A percentile compares a stretch with the other conserved stretches of the same genome.
These are phyloP conservation scores for Cyclotella atomus DNA, from an alignment of 108 stramenopile species.

Conservation along the genomic window DNA sequence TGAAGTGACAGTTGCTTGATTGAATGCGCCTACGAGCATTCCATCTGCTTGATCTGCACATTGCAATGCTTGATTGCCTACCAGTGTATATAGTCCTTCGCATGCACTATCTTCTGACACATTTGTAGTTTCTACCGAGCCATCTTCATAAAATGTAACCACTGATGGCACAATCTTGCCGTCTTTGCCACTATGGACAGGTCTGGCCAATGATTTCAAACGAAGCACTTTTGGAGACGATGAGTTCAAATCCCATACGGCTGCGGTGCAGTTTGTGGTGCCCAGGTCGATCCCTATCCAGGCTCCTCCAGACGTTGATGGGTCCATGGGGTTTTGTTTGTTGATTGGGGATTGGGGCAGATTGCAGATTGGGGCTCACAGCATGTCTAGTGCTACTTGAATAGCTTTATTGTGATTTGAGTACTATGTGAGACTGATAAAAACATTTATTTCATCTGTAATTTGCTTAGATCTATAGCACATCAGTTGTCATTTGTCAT, in stretches of 20 bases:
- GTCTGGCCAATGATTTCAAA: slow-evolving; percentile 33
- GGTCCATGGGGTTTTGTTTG: slow-evolving; percentile 3
- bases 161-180: slow-evolving; percentile 62
- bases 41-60: slow-evolving; percentile 3
- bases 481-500: too few species aligned
- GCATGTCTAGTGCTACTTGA: too few species aligned
- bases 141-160: slow-evolving; percentile 35
- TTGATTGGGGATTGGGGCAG: too few species aligned
- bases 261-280: slow-evolving; percentile 78
- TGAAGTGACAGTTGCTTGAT: slow-evolving; percentile 46
- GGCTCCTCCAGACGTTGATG: slow-evolving; percentile 38
- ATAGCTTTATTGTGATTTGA: too few species aligned
- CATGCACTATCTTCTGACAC: not conserved
- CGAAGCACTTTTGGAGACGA: slow-evolving; percentile 73
- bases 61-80: slow-evolving; percentile 33
- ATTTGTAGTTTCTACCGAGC: slow-evolving; percentile 9
- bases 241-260: slow-evolving; percentile 76
- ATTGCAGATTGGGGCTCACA: too few species aligned
- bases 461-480: too few species aligned
- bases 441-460: too few species aligned
- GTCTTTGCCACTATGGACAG: slow-evolving; percentile 28
- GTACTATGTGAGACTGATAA: too few species aligned
- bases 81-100: slow-evolving; percentile 33
- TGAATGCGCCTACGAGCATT: too few species aligned
- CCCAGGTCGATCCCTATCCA: slow-evolving; percentile 90